A percentile compares a stretch with the other conserved stretches of the same genome.
Evolutionary conservation across 2,329 filamentous ascomycete species (phyloP).

Genomic region (Oidium heveae): DNA sequence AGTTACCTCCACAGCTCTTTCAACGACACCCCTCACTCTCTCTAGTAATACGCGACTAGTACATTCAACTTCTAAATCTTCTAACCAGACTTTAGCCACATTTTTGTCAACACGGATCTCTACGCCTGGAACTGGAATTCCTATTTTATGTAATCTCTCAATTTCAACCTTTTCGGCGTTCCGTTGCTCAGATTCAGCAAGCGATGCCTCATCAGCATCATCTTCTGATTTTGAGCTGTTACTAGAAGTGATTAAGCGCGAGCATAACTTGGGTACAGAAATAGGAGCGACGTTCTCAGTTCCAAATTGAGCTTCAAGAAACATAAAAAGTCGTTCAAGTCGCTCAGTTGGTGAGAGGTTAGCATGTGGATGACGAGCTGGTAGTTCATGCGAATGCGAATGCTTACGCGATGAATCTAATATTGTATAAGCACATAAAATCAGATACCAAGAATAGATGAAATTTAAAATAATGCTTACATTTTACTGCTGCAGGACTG

Average conservation of each 20-base stretch:
- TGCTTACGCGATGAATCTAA: slow-evolving; percentile 34
- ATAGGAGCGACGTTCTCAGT: slow-evolving; percentile 59
- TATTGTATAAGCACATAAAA: not conserved
- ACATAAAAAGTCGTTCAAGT: slow-evolving; percentile 70
- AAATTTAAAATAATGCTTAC: slow-evolving; percentile 22
- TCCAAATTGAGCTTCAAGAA: slow-evolving; percentile 92
- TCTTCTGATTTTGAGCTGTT: slow-evolving; percentile 3
- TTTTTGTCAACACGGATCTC: slow-evolving; percentile 73
- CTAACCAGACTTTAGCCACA: slow-evolving; percentile 72
- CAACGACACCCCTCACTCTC: slow-evolving; percentile 68
- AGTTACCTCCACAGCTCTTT: slow-evolving; percentile 69
- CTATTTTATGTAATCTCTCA: slow-evolving; percentile 52
- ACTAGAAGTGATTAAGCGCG: slow-evolving; percentile 4
- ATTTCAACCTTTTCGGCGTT: slow-evolving; percentile 32
- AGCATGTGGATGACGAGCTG: slow-evolving; percentile 44
- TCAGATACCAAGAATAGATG: not conserved
- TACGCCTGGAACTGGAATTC: slow-evolving; percentile 76
- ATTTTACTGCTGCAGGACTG: slow-evolving; percentile 81
- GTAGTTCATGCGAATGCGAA: slow-evolving; percentile 24
- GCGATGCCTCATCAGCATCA: slow-evolving; percentile 4
- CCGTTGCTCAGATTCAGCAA: slow-evolving; percentile 10
- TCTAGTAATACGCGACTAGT: slow-evolving; percentile 53
- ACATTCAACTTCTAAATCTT: slow-evolving; percentile 77
- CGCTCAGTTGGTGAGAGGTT: slow-evolving; percentile 48
- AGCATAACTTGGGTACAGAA: slow-evolving; percentile 30